Evolutionary conservation across 1,284 basidiomycete species (phyloP), one percentile per base, ranked within the genome.

Genomic region (Leccinum griseonigrum): DNA sequence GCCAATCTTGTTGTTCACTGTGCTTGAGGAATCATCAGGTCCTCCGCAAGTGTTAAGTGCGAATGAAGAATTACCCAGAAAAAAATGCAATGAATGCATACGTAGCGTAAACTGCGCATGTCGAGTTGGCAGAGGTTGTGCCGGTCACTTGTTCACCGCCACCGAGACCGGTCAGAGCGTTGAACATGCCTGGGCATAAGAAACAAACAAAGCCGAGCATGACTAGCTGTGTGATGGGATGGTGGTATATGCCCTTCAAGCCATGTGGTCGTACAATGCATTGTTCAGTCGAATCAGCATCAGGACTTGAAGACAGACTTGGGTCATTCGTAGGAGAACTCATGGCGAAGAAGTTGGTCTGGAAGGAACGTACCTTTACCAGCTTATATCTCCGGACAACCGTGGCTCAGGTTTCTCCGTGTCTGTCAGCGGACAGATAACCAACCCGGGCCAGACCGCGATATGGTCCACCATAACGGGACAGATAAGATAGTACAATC

Each of bases 1-100:
- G n/a, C 85, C 85, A 38, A 87, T 74, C 60, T 79, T 76, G 66
- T 86, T 80, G 75, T 83, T 78, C 70, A 84, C 73, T 54, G 82
- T 80, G 31, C 80, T 81, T 54, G 31, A 3, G 2, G n/a, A 53
- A 31, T 8, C 4, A 48, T 66, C 26, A 54, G 31, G 4, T 56
- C 26, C 26, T 4, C n/a, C 34, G 1, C 10, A 32, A 43, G 40
- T 1, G 13, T 10, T 32, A 34, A 11, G 28, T 4, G 40, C n/a
- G 29, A 28, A 61, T 50, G 5, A 9, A 28, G 26, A 7, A 43
- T 55, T 74, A 80, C 79, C 79, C 79, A 31, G 80, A 74, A 56
- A 81, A 79, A 71, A 80, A 80, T 7, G 75, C 76, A 43, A 75
- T 71, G 64, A 78, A 68, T 2, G 81, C 78, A 56, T 79, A 81